Evolutionary conservation across 805 yeast species (phyloP).

Genomic region (Kuraishia borneana): DNA sequence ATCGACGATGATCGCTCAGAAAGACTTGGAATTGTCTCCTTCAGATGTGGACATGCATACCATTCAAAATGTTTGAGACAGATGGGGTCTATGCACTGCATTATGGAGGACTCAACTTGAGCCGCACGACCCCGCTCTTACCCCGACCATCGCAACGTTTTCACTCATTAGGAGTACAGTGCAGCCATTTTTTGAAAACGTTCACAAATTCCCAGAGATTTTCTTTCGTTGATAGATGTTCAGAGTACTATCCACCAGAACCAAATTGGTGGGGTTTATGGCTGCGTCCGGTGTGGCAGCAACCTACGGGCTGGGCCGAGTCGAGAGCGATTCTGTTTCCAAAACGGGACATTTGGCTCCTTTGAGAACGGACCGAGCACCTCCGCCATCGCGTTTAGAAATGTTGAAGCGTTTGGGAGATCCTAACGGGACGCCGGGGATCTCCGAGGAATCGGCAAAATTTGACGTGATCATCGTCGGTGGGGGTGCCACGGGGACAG

Average conservation of each 20-base stretch:
- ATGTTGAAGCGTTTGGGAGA: conserved; percentile 33
- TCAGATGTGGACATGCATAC: conserved; percentile 58
- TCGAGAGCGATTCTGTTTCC: too few relatives aligned
- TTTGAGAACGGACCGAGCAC: conserved; percentile 28
- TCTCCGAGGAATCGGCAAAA: conserved; percentile 23
- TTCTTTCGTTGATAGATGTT: too few relatives aligned
- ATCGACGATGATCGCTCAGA: conserved; percentile 3
- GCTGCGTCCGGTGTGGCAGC: too few relatives aligned
- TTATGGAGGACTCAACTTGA: too few relatives aligned
- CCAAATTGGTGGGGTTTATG: too few relatives aligned
- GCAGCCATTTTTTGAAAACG: too few relatives aligned
- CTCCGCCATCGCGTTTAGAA: conserved; percentile 48
- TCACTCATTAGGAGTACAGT: too few relatives aligned
- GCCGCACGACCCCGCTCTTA: too few relatives aligned
- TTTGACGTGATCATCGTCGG: conserved; percentile 84
- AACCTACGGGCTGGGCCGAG: too few relatives aligned
- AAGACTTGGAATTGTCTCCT: conserved; percentile 31
- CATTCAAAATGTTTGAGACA: conserved; percentile 45
- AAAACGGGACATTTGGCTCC: conserved; percentile 30
- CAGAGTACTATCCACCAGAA: too few relatives aligned
- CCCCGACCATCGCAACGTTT: too few relatives aligned
- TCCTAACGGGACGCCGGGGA: conserved; percentile 5
- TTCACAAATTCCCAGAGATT: too few relatives aligned
- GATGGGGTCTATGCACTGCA: conserved; percentile 26
- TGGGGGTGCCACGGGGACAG: conserved; percentile 95